Base-by-base conservation (phyloP, 805 yeast species). In the Kodamaea sagamina region DNA sequence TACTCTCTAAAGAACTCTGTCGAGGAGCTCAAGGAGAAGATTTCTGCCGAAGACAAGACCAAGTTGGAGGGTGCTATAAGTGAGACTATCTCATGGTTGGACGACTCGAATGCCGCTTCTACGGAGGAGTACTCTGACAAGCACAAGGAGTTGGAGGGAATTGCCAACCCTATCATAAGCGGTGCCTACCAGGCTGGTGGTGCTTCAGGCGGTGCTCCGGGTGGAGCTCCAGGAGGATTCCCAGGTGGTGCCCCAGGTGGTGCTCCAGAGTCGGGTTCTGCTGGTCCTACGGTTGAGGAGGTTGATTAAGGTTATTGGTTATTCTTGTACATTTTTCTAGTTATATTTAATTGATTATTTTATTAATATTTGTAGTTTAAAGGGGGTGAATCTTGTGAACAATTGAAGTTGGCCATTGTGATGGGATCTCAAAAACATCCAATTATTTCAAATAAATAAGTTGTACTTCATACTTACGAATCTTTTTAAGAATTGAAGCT, bases 1-100 rank as follows among this genome's bases (percentile, higher is more conserved):
- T 87, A 84, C 65, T 77, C 82, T 27, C 76, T 90, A 63, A 85
- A 82, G 75, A 85, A 81, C 70, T 84, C 87, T 59, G 73, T 83
- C 49, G 56, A 58, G 48, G 74, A 71, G 51, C 55, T 71, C 62
- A 71, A 71, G 63, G 67, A 67, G 51, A 71, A 70, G 68, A 66
- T 71, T 52, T 58, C 57, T 47, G 69, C 51, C 17, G 61, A 55
- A 11, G 75, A 71, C 47, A 65, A 62, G 47, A 72, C 88, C 69
- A 88, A 87, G 71, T 67, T 70, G 51, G 54, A 63, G 38, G 62
- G 61, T 54, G 74, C 73, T 7, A 65, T 71, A 46, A 67, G 62
- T 44, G 75, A 70, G 51, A 63, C 73, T 27, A 64, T 67, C 43
- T 26, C 53, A 8, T 68, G 74, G 74, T 63, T 69, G 49, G 74